Conservation (phyloP, 192 early-diverging fungal genomes). For the Powellomyces hirtus region DNA sequence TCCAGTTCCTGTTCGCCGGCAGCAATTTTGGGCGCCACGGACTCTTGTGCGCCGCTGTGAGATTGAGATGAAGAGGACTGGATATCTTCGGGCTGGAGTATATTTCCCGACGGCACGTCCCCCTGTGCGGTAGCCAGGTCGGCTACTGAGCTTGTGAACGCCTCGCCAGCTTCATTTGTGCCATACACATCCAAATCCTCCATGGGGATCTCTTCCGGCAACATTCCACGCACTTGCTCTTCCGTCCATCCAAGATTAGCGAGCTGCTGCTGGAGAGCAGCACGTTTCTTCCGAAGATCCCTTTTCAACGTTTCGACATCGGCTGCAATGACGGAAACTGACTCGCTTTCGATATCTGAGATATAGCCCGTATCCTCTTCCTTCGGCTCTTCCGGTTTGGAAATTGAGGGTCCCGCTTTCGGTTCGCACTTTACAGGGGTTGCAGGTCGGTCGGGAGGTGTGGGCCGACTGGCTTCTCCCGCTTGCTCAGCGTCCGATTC, state of each 20-base stretch:
- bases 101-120: neutral
- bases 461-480: no score
- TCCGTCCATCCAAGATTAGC: slow-evolving; percentile 2
- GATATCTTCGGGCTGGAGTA: neutral
- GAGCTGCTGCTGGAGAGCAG: neutral
- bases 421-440: no score
- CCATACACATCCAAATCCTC: neutral
- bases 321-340: neutral
- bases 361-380: no score
- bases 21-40: no score
- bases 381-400: no score
- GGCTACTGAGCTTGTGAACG: no score
- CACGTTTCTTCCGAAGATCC: neutral
- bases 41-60: neutral
- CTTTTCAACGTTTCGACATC: neutral
- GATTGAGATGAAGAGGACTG: neutral
- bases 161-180: no score
- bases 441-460: no score
- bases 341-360: neutral
- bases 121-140: neutral
- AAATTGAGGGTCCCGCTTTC: no score
- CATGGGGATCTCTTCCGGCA: neutral
- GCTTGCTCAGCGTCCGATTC: no score
- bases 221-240: neutral
- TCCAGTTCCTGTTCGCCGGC: neutral